A percentile compares a stretch with the other conserved stretches of the same genome.
phyloP scores from a whole-genome alignment of 192 early-diverging fungal species.

The Borealophlyctis nickersoniae region DNA sequence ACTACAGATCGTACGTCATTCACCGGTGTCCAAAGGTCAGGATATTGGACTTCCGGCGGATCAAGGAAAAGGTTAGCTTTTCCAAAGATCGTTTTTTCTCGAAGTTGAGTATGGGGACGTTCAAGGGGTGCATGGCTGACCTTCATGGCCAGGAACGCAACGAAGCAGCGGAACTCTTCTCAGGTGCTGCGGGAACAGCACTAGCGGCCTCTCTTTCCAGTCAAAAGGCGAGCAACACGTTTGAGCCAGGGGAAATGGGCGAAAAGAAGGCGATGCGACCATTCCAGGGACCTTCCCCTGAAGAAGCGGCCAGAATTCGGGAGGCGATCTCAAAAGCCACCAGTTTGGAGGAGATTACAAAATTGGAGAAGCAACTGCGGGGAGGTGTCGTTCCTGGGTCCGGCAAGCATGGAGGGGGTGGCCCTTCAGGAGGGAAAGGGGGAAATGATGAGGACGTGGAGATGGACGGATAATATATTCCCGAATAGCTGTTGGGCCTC shows the following conservation, averaged over 20 bases:
- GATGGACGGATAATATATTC: too few species aligned
- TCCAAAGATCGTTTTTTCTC: too few species aligned
- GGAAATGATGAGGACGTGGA: too few species aligned
- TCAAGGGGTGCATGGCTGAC: too few species aligned
- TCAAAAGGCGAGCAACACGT: slow-evolving; percentile 71
- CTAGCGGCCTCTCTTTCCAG: slow-evolving; percentile 47
- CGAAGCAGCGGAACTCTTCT: slow-evolving; percentile 78
- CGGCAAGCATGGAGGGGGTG: slow-evolving; percentile 14
- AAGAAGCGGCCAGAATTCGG: slow-evolving; percentile 70
- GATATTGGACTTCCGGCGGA: slow-evolving; percentile 82
- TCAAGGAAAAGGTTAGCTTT: slow-evolving; percentile 62
- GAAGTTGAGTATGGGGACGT: too few species aligned
- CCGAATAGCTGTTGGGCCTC: too few species aligned
- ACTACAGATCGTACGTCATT: slow-evolving; percentile 78
- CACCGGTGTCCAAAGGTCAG: slow-evolving; percentile 72
- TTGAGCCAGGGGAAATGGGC: slow-evolving; percentile 81
- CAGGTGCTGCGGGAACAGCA: slow-evolving; percentile 55
- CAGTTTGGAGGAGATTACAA: slow-evolving; percentile 71
- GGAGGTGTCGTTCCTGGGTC: slow-evolving; percentile 43
- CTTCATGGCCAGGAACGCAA: slow-evolving; percentile 79
- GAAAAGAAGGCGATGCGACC: slow-evolving; percentile 54
- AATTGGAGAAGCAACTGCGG: slow-evolving; percentile 66
- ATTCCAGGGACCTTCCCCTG: slow-evolving; percentile 55
- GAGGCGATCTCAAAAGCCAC: slow-evolving; percentile 73
- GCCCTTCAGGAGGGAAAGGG: too few species aligned